Evolutionary conservation across 768 basidiomycete species (phyloP).

Genomic region (Trametes cinnabarina): DNA sequence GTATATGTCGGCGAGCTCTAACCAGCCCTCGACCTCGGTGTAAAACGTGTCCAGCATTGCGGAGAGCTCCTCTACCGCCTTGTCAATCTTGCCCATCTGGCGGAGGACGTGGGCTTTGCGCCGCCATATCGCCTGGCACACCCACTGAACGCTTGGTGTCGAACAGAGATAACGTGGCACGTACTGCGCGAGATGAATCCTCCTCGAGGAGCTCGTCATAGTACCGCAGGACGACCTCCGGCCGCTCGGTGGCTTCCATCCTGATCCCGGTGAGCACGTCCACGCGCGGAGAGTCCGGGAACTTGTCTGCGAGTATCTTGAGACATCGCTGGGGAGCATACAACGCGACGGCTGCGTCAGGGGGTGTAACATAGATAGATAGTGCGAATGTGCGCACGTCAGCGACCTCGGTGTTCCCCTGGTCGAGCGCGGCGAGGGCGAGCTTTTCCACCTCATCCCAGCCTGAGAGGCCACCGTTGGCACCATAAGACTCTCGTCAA

Average conservation of each 20-base stretch:
- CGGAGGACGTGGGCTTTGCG: slow-evolving; percentile 75
- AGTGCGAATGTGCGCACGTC: slow-evolving; percentile 50
- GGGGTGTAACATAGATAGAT: too few species aligned
- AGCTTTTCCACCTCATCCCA: slow-evolving; percentile 85
- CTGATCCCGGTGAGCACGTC: slow-evolving; percentile 76
- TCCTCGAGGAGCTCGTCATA: slow-evolving; percentile 60
- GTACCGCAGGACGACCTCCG: slow-evolving; percentile 56
- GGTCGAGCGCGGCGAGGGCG: slow-evolving; percentile 72
- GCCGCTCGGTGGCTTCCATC: slow-evolving; percentile 64
- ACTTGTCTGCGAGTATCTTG: slow-evolving; percentile 57
- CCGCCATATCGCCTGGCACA: slow-evolving; percentile 70
- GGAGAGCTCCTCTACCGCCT: slow-evolving; percentile 68
- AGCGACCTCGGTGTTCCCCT: slow-evolving; percentile 68
- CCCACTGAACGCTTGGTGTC: not conserved
- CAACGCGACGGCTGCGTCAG: not conserved
- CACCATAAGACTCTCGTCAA: too few species aligned
- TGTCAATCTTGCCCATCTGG: slow-evolving; percentile 57
- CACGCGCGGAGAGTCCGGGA: slow-evolving; percentile 78
- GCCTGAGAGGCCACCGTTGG: slow-evolving; percentile 45
- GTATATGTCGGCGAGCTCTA: slow-evolving; percentile 82
- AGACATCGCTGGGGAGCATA: slow-evolving; percentile 52
- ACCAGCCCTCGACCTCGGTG: slow-evolving; percentile 84
- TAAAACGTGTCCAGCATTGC: slow-evolving; percentile 84
- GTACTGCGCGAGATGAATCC: slow-evolving; percentile 69
- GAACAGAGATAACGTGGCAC: slow-evolving; percentile 28